phyloP scores from a whole-genome alignment of 2,329 filamentous ascomycete genomes.

The Sordariomycetes sp. region DNA sequence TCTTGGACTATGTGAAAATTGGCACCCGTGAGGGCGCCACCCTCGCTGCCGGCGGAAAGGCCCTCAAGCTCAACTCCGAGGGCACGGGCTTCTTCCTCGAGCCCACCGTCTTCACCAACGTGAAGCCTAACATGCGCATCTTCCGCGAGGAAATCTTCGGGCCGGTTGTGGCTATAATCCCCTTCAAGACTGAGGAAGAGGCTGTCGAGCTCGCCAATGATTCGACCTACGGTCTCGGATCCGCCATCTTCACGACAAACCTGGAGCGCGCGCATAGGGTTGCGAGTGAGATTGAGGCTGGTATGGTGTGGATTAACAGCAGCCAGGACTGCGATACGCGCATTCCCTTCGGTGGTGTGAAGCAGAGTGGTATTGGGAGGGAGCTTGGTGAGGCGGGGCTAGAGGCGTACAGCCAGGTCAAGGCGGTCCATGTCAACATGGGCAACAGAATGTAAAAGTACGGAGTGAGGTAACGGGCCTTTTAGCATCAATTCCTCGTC shows the following conservation, averaged over 20 bases:
- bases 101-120: slow-evolving; percentile 19
- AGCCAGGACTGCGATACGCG: slow-evolving; percentile 13
- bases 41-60: slow-evolving; percentile 7
- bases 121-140: slow-evolving; percentile 17
- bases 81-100: slow-evolving; percentile 14
- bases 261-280: slow-evolving; percentile 26
- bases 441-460: slow-evolving; percentile 12
- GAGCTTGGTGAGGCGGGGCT: slow-evolving; percentile 30
- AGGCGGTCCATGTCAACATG: slow-evolving; percentile 20
- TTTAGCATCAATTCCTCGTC: too few species aligned
- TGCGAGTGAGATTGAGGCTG: slow-evolving; percentile 40
- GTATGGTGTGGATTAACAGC: slow-evolving; percentile 29
- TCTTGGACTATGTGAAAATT: slow-evolving; percentile 51
- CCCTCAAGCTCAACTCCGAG: slow-evolving; percentile 14
- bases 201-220: slow-evolving; percentile 22
- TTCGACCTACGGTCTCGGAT: slow-evolving; percentile 40
- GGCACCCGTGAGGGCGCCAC: slow-evolving; percentile 48
- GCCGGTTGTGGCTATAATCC: slow-evolving; percentile 16
- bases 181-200: slow-evolving; percentile 18
- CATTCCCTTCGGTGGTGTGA: slow-evolving; percentile 29
- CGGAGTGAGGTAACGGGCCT: too few species aligned
- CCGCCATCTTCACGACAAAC: slow-evolving; percentile 43
- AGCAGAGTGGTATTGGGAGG: slow-evolving; percentile 45
- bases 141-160: slow-evolving; percentile 22
- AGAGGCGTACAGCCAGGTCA: slow-evolving; percentile 26